Conservation (phyloP, 1,139 yeast genomes). For the Sugiyamaella grinbergsii region DNA sequence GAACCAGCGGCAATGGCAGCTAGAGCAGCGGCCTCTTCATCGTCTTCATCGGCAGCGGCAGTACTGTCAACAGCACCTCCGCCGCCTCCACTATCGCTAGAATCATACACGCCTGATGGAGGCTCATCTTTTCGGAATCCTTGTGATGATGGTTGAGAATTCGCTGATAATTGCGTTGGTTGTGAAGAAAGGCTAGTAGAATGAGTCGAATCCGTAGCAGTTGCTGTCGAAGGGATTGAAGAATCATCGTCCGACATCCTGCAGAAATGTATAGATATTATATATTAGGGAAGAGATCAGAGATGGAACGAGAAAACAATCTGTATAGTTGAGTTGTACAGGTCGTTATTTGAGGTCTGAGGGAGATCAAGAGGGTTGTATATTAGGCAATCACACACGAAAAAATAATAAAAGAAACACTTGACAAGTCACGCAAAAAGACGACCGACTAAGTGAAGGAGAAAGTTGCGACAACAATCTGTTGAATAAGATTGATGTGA, state of each 20-base stretch:
- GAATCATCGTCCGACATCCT: slow-evolving; percentile 9
- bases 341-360: too few species aligned
- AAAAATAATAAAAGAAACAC: too few species aligned
- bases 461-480: too few species aligned
- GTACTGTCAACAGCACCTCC: not conserved
- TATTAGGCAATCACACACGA: too few species aligned
- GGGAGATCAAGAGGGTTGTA: not conserved
- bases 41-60: slow-evolving; percentile 3
- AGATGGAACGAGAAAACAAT: not conserved
- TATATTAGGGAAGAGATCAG: not conserved
- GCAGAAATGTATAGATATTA: not conserved
- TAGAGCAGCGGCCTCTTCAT: slow-evolving; percentile 28
- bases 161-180: not conserved
- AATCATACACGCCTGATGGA: slow-evolving; percentile 2
- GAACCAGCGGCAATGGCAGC: slow-evolving; percentile 39
- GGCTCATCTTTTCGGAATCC: slow-evolving; percentile 1
- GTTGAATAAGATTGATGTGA: too few species aligned
- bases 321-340: too few species aligned
- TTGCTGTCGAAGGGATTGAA: slow-evolving; percentile 8
- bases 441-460: too few species aligned
- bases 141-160: slow-evolving; percentile 1
- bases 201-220: slow-evolving; percentile 6
- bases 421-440: too few species aligned
- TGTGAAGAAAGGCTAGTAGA: slow-evolving; percentile 4
- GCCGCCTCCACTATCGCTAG: not conserved